These are phyloP conservation scores for Xanthoconium separans DNA, from an alignment of 1,284 basidiomycete genomes.

Conservation along the genomic window DNA sequence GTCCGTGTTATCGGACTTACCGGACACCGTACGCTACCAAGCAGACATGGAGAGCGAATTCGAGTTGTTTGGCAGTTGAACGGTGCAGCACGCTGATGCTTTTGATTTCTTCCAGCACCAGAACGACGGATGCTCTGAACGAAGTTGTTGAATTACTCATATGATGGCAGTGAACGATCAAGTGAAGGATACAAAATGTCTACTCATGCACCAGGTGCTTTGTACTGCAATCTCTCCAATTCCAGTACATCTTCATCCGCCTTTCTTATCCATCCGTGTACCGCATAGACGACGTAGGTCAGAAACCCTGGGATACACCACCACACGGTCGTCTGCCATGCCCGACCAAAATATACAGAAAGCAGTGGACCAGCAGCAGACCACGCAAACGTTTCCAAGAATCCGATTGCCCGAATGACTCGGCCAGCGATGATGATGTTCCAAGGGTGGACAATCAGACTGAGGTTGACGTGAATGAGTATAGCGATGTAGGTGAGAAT, in stretches of 20 bases:
- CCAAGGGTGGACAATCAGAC: slow-evolving; percentile 38
- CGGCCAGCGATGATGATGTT: slow-evolving; percentile 26
- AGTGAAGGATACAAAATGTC: not conserved
- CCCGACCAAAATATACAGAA: slow-evolving; percentile 42
- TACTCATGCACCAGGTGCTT: slow-evolving; percentile 49
- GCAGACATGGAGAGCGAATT: slow-evolving; percentile 27
- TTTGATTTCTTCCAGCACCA: slow-evolving; percentile 15
- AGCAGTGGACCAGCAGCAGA: slow-evolving; percentile 48
- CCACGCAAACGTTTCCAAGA: slow-evolving; percentile 41
- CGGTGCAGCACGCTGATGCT: slow-evolving; percentile 7
- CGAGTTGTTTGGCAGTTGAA: slow-evolving; percentile 7
- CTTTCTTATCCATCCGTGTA: slow-evolving; percentile 42
- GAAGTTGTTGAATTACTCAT: slow-evolving; percentile 3
- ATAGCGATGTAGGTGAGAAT: slow-evolving; percentile 45
- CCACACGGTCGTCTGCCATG: slow-evolving; percentile 55
- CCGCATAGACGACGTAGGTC: slow-evolving; percentile 43
- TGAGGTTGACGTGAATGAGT: slow-evolving; percentile 47
- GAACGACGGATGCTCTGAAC: slow-evolving; percentile 20
- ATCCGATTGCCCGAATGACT: slow-evolving; percentile 39
- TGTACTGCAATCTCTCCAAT: slow-evolving; percentile 54
- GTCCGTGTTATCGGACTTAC: slow-evolving; percentile 13
- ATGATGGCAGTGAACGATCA: not conserved
- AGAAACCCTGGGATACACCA: slow-evolving; percentile 46
- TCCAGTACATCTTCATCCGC: slow-evolving; percentile 47
- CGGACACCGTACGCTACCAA: slow-evolving; percentile 29